Percentiles rank a stretch among this genome's conserved stretches.
These are phyloP conservation scores for Coemansia sp. DNA, from an alignment of 192 early-diverging fungal genomes.

Conservation along the genomic window DNA sequence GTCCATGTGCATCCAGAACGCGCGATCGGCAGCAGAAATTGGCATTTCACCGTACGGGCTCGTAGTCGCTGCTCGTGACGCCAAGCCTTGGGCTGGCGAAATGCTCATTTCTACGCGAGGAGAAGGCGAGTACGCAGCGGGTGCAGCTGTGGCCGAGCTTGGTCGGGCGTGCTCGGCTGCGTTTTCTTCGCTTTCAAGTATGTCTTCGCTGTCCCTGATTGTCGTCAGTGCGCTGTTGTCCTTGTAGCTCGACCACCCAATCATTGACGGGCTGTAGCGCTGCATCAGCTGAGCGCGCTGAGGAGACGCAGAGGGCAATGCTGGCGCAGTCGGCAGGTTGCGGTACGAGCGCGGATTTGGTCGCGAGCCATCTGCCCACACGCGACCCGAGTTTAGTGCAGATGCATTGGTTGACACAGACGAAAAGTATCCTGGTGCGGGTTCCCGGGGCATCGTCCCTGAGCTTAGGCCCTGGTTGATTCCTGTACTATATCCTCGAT, in stretches of 20 bases:
- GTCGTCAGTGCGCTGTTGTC: constrained; percentile 25
- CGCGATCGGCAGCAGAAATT: constrained; percentile 12
- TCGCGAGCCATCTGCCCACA: constrained; percentile 3
- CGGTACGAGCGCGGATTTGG: not conserved
- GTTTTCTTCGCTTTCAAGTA: constrained; percentile 11
- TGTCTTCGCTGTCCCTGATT: constrained; percentile 31
- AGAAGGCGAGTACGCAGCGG: not conserved
- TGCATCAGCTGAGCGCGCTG: constrained; percentile 22
- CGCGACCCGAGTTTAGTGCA: not conserved
- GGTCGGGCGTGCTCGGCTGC: not conserved
- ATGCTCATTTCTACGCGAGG: no score
- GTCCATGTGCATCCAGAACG: constrained; percentile 29
- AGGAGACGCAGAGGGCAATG: constrained; percentile 26
- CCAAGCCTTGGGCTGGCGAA: not conserved
- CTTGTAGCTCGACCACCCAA: constrained; percentile 39
- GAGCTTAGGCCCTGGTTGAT: constrained; percentile 14
- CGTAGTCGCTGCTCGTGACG: constrained; percentile 1
- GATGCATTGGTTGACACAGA: constrained; percentile 34
- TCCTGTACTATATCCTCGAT: constrained; percentile 15
- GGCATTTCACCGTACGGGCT: constrained; percentile 19
- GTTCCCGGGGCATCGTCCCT: constrained; percentile 47
- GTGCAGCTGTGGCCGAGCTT: constrained; percentile 11
- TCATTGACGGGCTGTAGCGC: constrained; percentile 43
- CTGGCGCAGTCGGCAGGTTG: constrained; percentile 6
- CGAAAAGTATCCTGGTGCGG: constrained; percentile 22